Evolutionary conservation across 148 eudicot species (phyloP).

Genomic region (Fagopyrum homotropicum): DNA sequence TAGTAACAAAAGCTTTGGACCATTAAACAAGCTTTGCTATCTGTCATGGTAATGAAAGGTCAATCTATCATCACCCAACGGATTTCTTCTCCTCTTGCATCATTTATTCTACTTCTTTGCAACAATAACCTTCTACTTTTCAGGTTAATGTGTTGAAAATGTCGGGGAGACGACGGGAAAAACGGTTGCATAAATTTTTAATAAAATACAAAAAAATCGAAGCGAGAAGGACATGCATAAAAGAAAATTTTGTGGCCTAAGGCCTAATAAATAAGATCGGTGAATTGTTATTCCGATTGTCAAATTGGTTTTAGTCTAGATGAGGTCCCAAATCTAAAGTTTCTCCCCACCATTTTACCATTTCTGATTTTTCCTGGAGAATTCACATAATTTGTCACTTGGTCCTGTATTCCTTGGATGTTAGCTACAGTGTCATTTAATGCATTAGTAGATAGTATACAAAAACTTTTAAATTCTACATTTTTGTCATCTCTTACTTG

Average conservation of each 20-base stretch:
- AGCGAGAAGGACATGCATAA: too few species aligned
- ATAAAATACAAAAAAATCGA: too few species aligned
- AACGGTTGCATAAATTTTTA: too few species aligned
- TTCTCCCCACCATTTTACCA: not conserved
- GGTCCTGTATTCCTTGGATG: not conserved
- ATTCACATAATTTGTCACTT: not conserved
- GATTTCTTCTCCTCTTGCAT: not conserved
- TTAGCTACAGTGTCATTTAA: slow-evolving; percentile 4
- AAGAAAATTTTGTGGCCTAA: too few species aligned
- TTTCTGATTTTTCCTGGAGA: not conserved
- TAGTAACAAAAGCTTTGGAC: not conserved
- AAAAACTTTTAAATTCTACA: not conserved
- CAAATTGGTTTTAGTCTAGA: too few species aligned
- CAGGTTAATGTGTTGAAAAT: too few species aligned
- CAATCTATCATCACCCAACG: not conserved
- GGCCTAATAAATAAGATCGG: too few species aligned
- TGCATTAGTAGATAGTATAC: not conserved
- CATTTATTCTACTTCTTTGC: too few species aligned
- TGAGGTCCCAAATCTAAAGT: not conserved
- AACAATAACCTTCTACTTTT: too few species aligned
- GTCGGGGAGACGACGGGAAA: too few species aligned
- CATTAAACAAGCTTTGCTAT: not conserved
- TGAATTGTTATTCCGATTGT: too few species aligned
- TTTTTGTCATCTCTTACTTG: slow-evolving; percentile 1
- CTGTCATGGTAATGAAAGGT: not conserved